These are phyloP conservation scores for Umbellularia californica DNA, from an alignment of 164 flowering plant species.

Conservation along the genomic window DNA sequence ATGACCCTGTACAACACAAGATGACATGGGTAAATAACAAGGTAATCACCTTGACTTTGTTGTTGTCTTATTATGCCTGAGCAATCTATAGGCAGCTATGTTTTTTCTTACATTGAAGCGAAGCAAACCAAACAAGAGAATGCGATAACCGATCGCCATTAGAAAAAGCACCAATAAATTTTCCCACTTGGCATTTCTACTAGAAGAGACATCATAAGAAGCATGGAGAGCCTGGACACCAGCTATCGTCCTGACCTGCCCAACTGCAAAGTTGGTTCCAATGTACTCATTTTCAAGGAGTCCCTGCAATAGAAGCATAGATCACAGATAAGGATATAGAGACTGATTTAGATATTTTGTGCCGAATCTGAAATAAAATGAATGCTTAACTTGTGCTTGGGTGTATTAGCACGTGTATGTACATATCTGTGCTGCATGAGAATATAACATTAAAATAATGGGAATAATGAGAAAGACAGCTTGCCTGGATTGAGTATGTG, in stretches of 20 bases:
- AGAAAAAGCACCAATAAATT: slow-evolving; percentile 68
- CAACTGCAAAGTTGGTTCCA: slow-evolving; percentile 80
- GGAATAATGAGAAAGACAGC: slow-evolving; percentile 8
- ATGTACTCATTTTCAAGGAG: slow-evolving; percentile 90
- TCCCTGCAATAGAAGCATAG: slow-evolving; percentile 49
- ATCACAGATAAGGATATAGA: background rate
- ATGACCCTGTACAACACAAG: background rate
- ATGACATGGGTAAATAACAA: background rate
- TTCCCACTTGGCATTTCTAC: slow-evolving; percentile 69
- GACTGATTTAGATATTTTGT: background rate
- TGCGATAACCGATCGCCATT: slow-evolving; percentile 70
- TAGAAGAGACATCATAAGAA: slow-evolving; percentile 56
- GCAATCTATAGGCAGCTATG: slow-evolving; percentile 23
- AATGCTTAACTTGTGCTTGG: background rate
- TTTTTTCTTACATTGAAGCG: slow-evolving; percentile 42
- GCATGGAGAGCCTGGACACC: slow-evolving; percentile 76
- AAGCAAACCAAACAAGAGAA: slow-evolving; percentile 59
- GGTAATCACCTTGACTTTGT: slow-evolving; percentile 36
- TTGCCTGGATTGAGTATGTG: slow-evolving; percentile 90
- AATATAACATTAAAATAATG: background rate
- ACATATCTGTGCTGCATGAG: background rate
- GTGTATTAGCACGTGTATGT: background rate
- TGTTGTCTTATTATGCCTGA: slow-evolving; percentile 27
- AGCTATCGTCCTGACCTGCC: slow-evolving; percentile 78
- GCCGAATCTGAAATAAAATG: too few relatives aligned